Conservation (phyloP, 1,284 basidiomycete species). For the Tylopilus sp. region DNA sequence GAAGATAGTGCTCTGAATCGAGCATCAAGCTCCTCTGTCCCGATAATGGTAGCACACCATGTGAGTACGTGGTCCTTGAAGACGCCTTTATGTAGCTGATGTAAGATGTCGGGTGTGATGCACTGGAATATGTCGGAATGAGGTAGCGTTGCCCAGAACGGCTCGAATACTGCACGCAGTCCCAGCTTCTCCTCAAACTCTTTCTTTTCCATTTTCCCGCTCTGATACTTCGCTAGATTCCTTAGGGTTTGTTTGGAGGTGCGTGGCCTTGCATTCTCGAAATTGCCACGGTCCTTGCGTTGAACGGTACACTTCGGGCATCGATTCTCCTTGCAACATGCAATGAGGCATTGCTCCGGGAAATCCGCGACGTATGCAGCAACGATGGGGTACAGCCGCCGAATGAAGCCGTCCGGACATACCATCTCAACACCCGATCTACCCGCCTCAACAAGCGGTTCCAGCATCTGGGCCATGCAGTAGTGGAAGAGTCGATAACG, state of each 20-base stretch:
- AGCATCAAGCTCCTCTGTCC: not conserved
- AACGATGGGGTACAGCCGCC: no score
- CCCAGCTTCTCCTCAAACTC: not conserved
- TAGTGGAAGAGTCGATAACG: no score
- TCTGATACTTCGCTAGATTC: no score
- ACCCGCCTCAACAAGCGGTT: no score
- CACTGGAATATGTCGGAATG: not conserved
- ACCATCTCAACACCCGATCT: no score
- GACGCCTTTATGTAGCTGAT: conserved; percentile 1
- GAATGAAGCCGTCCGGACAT: no score
- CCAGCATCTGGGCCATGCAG: no score
- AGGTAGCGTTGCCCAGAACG: not conserved
- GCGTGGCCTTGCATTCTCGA: no score
- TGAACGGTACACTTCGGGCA: not conserved
- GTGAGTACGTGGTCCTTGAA: not conserved
- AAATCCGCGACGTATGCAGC: no score
- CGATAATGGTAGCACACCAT: not conserved
- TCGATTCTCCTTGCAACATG: not conserved
- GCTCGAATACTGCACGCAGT: not conserved
- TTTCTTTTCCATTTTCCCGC: not conserved
- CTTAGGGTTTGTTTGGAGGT: no score
- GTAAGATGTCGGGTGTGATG: not conserved
- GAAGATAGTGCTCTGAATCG: not conserved
- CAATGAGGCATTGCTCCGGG: no score
- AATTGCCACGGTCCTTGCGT: no score